Percentiles rank a stretch among this genome's conserved stretches.
These are phyloP conservation scores for Cicer arietinum DNA, from an alignment of 306 rosid genomes.

Conservation along the genomic window DNA sequence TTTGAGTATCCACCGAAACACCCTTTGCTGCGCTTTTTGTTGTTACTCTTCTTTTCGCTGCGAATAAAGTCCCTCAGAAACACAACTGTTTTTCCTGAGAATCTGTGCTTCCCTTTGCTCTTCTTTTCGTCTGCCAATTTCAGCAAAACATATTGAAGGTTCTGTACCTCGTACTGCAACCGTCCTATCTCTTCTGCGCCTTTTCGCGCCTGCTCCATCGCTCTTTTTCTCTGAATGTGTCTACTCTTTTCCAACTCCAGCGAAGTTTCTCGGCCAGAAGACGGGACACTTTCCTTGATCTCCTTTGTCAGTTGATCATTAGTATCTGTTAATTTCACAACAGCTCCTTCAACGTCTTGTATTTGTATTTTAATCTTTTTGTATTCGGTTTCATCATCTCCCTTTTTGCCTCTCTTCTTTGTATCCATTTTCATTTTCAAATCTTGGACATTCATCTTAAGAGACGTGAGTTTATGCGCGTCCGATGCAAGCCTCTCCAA, in stretches of 20 bases:
- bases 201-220: conserved; percentile 70
- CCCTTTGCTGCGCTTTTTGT: conserved; percentile 60
- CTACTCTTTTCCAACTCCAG: conserved; percentile 63
- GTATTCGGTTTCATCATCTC: conserved; percentile 53
- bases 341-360: conserved; percentile 76
- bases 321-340: conserved; percentile 60
- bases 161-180: conserved; percentile 89
- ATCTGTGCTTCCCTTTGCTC: conserved; percentile 62
- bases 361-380: conserved; percentile 74
- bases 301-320: conserved; percentile 69
- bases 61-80: conserved; percentile 79
- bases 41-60: conserved; percentile 56
- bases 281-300: conserved; percentile 57
- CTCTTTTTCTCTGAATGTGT: conserved; percentile 53
- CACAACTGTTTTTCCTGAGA: conserved; percentile 70
- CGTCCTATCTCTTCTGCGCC: conserved; percentile 79
- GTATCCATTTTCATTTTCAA: conserved; percentile 68
- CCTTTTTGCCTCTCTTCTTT: conserved; percentile 59
- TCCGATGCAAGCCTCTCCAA: conserved; percentile 82
- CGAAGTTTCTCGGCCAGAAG: conserved; percentile 47
- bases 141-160: conserved; percentile 70
- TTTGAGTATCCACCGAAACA: conserved; percentile 76
- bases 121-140: conserved; percentile 73
- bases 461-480: conserved; percentile 62
- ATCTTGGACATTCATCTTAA: conserved; percentile 65